Evolutionary conservation across 139 green algal species (phyloP).

Genomic region (Chara braunii): DNA sequence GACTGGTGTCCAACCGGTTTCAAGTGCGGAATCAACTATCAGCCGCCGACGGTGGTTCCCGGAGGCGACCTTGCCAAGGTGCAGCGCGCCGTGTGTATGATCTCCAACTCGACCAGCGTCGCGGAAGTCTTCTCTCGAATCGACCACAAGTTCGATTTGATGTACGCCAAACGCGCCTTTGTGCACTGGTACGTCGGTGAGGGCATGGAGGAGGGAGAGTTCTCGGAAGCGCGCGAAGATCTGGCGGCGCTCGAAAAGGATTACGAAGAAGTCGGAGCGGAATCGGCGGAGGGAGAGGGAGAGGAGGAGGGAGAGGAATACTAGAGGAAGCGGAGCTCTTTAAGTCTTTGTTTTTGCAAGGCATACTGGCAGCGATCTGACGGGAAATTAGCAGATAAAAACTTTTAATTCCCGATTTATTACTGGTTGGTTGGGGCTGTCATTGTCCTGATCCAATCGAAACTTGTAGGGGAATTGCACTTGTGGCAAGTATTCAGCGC

Average conservation of each 20-base stretch:
- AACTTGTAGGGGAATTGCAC: too few species aligned
- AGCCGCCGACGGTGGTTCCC: conserved; percentile 94
- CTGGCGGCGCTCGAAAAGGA: conserved; percentile 97
- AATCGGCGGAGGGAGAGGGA: conserved; percentile 67
- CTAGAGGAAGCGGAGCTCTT: too few species aligned
- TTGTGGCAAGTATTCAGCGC: too few species aligned
- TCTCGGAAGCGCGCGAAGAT: conserved; percentile 84
- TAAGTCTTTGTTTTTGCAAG: too few species aligned
- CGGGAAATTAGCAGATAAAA: too few species aligned
- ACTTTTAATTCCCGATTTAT: too few species aligned
- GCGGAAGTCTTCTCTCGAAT: conserved; percentile 88
- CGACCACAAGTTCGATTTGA: conserved; percentile 99
- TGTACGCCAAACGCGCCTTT: conserved; percentile 99
- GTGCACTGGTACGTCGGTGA: conserved; percentile 99
- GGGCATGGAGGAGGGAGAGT: conserved; percentile 91
- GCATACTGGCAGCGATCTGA: too few species aligned
- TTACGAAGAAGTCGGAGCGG: conserved; percentile 92
- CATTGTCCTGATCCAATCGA: too few species aligned
- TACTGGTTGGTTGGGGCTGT: too few species aligned
- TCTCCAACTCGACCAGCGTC: conserved; percentile 97
- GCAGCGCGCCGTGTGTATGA: conserved; percentile 99
- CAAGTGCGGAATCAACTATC: conserved; percentile 99
- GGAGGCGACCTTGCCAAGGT: conserved; percentile 98
- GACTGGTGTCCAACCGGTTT: conserved; percentile 98
- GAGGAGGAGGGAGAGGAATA: conserved; percentile 82